Base-by-base conservation (phyloP, 305 asterid species). In the Fraxinus latifolia region DNA sequence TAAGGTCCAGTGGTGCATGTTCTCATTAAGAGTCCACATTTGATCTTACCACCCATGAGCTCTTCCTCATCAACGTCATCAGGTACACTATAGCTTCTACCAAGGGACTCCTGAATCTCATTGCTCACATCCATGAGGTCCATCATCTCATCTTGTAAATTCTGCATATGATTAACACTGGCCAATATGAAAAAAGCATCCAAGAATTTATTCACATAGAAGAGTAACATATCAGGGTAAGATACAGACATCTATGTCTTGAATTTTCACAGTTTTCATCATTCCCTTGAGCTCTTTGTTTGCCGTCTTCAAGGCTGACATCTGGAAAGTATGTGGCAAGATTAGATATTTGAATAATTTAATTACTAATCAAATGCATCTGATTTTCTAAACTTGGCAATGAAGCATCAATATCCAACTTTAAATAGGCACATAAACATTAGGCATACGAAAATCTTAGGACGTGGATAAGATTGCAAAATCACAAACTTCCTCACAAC, bases 251-350 rank as follows among this genome's bases (percentile, higher is more conserved):
- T 96, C 98, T 81, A 94, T 86, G 82, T 96, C 98, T 90, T 96
- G 95, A 91, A 94, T 93, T 90, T 94, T 96, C 91, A 96, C 97
- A 25, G 97, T 93, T 89, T 96, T 96, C 99, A 96, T 96, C 98
- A 96, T 93, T 88, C 98, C 99, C 84, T 93, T 93, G 84, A 93
- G 93, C 83, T 93, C 99, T 83, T 94, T 94, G 89, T 96, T 94
- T 81, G 98, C 97, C 0, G 95, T 88, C 89, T 94, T 93, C 96
- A 94, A 85, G 79, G 98, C 98, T 83, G 99, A 84, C 99, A 92
- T 91, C 98, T 94, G 94, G 83, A 86, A 77, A 76, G 72, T 79
- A 89, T 34, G 79, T 21, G 78, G 84, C 31, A 82, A 39, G 68
- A 82, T 83, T 37, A 77, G 83, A 74, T 29, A 80, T 33, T 25